Percentiles rank a stretch among this genome's conserved stretches.
phyloP scores from a whole-genome alignment of 1,284 basidiomycete species.

The Cystobasidium pallidum region DNA sequence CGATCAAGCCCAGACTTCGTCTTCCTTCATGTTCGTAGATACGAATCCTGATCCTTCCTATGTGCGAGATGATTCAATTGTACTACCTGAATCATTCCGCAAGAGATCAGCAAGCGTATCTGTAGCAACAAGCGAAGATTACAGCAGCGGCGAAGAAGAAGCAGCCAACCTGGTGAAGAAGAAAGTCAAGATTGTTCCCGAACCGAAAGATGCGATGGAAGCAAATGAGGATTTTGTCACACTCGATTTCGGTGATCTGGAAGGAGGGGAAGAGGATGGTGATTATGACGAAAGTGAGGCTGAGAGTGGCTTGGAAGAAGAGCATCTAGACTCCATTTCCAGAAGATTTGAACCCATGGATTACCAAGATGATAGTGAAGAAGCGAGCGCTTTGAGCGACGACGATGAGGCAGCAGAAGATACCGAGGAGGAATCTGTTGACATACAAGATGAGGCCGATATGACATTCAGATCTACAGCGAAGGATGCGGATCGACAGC shows the following conservation, averaged over 20 bases:
- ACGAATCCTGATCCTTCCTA: slow-evolving; percentile 25
- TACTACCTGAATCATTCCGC: not conserved
- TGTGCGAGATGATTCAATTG: slow-evolving; percentile 2
- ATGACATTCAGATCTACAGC: slow-evolving; percentile 52
- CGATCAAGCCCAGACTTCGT: not conserved
- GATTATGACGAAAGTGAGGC: slow-evolving; percentile 60
- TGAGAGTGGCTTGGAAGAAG: slow-evolving; percentile 63
- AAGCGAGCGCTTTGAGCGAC: slow-evolving; percentile 30
- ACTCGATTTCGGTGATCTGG: slow-evolving; percentile 52
- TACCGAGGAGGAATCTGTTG: slow-evolving; percentile 47
- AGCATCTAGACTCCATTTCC: slow-evolving; percentile 52
- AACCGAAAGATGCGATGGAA: slow-evolving; percentile 34
- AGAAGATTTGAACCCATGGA: not conserved
- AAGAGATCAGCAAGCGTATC: slow-evolving; percentile 24
- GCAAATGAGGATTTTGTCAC: slow-evolving; percentile 46
- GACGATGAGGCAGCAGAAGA: slow-evolving; percentile 52
- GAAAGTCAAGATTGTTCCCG: slow-evolving; percentile 11
- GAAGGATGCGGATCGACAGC: slow-evolving; percentile 56
- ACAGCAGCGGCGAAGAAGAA: slow-evolving; percentile 34
- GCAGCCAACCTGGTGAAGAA: slow-evolving; percentile 12
- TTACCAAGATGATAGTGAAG: slow-evolving; percentile 45
- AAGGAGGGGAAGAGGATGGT: slow-evolving; percentile 64
- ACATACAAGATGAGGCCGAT: slow-evolving; percentile 57
- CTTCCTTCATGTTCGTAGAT: slow-evolving; percentile 24
- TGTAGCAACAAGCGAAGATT: slow-evolving; percentile 10